Base-by-base conservation (phyloP, 2,329 filamentous ascomycete species). In the Talaromyces sp. region DNA sequence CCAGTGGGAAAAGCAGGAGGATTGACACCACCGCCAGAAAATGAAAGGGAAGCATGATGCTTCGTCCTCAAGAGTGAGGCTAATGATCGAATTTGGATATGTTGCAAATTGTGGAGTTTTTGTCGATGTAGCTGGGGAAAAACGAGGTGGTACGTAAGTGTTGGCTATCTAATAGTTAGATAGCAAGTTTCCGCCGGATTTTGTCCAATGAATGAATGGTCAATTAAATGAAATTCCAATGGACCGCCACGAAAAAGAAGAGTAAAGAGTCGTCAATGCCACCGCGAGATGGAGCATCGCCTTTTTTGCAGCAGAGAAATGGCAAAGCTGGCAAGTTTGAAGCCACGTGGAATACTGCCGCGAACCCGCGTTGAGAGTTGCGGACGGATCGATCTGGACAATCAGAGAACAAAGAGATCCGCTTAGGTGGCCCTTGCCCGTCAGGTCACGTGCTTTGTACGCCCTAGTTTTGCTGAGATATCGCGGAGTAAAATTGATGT, bases 11-110 rank as follows among this genome's bases (percentile, higher is more conserved):
- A 25, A 64, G 55, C 11, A 70, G 63, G 36, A 77, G 68, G 13
- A 78, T 63, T 13, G 70, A 71, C 54, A 78, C 36, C 25, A 66
- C 70, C 42, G 75, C 32, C 4, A 75, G 55, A 17, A 77, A 64
- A 7, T 69, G 68, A 60, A 73, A 60, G 17, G 72, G 61, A 64
- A 74, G 71, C 76, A 78, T 78, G 30, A 52, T 60, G 53, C 39
- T 28, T 56, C 49, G 28, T 51, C 57, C 51, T 55, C 52, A 30
- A 19, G 13, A 39, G 19, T 17, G 47, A 47, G 33, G 51, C 30
- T 57, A 22, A 9, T 57, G 9, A 55, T 51, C 27, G 44, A 17
- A 53, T 28, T 53, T 22, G 25, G 49, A 17, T 28, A 9, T 28
- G 44, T 30, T 30, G 25, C 49, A 53, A 30, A 28, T 30, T 53